phyloP scores from a whole-genome alignment of 208 protist species.

The Tritrichomonas foetus region DNA sequence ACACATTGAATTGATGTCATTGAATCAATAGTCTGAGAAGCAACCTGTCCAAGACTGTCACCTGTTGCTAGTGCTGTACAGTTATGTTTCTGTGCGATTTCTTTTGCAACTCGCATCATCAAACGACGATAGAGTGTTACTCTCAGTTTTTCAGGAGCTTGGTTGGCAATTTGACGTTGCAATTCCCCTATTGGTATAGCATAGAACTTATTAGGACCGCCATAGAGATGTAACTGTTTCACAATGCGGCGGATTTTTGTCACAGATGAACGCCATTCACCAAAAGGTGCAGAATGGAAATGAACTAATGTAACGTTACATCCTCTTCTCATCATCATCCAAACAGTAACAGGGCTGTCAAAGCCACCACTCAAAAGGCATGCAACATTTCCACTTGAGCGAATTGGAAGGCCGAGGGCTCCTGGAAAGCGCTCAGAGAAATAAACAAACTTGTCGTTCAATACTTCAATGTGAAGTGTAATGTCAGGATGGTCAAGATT shows the following conservation, averaged over 20 bases:
- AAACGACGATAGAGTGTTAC: not conserved
- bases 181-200: conserved; percentile 5
- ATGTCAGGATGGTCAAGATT: not conserved
- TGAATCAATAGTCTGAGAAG: not conserved
- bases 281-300: conserved; percentile 31
- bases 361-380: not conserved
- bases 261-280: not conserved
- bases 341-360: not conserved
- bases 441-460: not conserved
- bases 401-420: not conserved
- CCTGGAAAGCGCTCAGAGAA: not conserved
- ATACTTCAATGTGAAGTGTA: not conserved
- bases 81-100: not conserved
- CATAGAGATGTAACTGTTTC: not conserved
- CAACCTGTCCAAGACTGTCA: conserved; percentile 19
- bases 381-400: not conserved
- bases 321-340: not conserved
- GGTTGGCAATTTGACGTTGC: not conserved
- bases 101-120: conserved; percentile 1
- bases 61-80: not conserved
- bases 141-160: not conserved
- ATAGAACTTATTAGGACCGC: not conserved
- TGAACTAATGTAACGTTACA: not conserved
- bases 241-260: not conserved
- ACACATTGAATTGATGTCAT: conserved; percentile 13